A percentile compares a stretch with the other conserved stretches of the same genome.
Evolutionary conservation across 352 stramenopile genomes (phyloP).

Genomic region (Phytopythium kandeliae): DNA sequence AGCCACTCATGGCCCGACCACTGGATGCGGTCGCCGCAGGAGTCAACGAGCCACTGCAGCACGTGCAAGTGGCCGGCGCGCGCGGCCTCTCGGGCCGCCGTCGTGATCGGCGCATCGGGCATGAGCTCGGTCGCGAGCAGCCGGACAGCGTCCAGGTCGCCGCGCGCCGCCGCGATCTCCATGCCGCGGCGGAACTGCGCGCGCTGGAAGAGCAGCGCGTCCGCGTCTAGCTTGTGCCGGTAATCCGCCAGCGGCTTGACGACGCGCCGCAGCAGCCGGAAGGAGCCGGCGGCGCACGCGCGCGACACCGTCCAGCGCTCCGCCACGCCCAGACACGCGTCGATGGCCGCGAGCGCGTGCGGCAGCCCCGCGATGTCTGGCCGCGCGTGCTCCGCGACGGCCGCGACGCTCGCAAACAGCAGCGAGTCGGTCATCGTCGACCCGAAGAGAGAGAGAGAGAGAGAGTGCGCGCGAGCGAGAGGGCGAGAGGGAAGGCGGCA

Average conservation of each 20-base stretch:
- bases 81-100: constrained; percentile 10
- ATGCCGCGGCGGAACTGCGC: constrained; percentile 6
- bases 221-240: not conserved
- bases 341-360: not conserved
- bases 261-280: not conserved
- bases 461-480: too few species aligned
- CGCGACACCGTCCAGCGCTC: constrained; percentile 2
- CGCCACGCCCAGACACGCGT: constrained; percentile 5
- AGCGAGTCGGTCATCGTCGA: not conserved
- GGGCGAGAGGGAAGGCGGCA: too few species aligned
- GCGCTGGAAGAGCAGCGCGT: not conserved
- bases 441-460: not conserved
- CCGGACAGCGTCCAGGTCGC: not conserved
- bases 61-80: constrained; percentile 17
- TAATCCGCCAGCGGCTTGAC: not conserved
- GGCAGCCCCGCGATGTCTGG: constrained; percentile 4
- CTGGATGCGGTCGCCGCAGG: constrained; percentile 3
- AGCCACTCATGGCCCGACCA: constrained; percentile 11
- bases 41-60: constrained; percentile 17
- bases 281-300: constrained; percentile 1
- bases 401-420: constrained; percentile 4
- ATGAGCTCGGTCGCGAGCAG: constrained; percentile 7
- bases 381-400: constrained; percentile 1
- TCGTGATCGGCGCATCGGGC: constrained; percentile 5
- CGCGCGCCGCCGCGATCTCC: constrained; percentile 3